Evolutionary conservation across 2,329 filamentous ascomycete genomes (phyloP), one percentile per base, ranked within the genome.

Genomic region (Diaporthe nobilis): DNA sequence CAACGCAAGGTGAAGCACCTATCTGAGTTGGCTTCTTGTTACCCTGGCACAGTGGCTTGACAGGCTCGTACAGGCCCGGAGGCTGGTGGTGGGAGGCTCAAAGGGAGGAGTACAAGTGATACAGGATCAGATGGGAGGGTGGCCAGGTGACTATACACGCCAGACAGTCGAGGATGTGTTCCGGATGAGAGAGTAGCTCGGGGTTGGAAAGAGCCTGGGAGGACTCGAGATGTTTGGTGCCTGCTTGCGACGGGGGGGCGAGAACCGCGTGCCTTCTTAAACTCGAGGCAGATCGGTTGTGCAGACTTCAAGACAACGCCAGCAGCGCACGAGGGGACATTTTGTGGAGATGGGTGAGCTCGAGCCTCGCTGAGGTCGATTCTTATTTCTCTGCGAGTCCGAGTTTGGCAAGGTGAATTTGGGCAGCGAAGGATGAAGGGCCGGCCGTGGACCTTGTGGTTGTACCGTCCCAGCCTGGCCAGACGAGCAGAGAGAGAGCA

Each of bases 301-400:
- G 85, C 85, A 86, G 83, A 83, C 80, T 83, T 85, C 81, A 84
- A 87, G 85, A 86, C 85, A 86, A 82, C 81, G 81, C 82, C 81
- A 81, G 80, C 83, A 80, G 79, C 79, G 81, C 81, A 82, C 82
- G 83, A 80, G 79, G 80, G 53, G 55, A 51, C 55, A 60, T 57
- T 76, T 80, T 83, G 83, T 80, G 82, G 81, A 81, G 80, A 81
- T 80, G 82, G 63, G 81, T 80, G 80, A 81, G 80, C 76, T 80
- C 79, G 80, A 81, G 78, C 80, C 78, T 80, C 78, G 82, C 81
- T 58, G 61, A 71, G 70, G 57, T 75, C 76, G 70, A 72, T 73
- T 75, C 55, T 80, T 78, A 79, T 80, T 79, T 76, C 79, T 68
- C 75, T 72, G 75, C 65, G 39, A 68, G 74, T 67, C 70, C 57